phyloP scores from a whole-genome alignment of 176 grass and related monocot species.

The Carex parvula region DNA sequence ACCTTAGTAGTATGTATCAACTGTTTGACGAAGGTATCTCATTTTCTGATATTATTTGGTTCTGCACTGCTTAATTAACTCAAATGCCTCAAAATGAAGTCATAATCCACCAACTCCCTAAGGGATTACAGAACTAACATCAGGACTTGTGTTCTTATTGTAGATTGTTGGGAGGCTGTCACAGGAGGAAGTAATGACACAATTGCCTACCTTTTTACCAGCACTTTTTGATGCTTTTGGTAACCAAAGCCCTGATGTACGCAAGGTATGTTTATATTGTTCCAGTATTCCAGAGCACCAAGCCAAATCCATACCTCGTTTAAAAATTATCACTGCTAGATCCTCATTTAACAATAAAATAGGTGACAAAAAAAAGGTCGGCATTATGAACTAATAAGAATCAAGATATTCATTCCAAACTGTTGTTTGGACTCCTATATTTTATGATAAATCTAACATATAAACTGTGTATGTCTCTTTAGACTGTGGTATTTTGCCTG shows the following conservation, averaged over 20 bases:
- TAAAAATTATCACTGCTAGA: neutral
- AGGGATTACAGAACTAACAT: neutral
- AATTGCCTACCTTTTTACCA: constrained; percentile 86
- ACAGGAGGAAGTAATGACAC: constrained; percentile 78
- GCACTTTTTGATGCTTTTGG: constrained; percentile 90
- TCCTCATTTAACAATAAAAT: neutral
- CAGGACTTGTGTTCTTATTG: constrained; percentile 23
- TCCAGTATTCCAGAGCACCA: neutral
- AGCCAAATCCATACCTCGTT: neutral
- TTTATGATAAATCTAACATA: neutral
- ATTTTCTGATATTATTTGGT: constrained; percentile 19
- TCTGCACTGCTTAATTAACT: neutral
- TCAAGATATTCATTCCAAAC: neutral
- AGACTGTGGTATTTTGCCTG: constrained; percentile 96
- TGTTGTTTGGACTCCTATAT: neutral
- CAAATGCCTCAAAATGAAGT: neutral
- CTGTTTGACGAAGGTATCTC: constrained; percentile 95
- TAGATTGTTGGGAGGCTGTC: constrained; percentile 82
- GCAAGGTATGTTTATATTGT: constrained; percentile 48
- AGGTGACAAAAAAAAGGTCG: neutral
- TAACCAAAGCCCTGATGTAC: constrained; percentile 94
- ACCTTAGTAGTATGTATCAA: constrained; percentile 93
- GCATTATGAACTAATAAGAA: neutral
- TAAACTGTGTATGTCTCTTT: constrained; percentile 5
- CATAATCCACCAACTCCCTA: neutral